A percentile compares a stretch with the other conserved stretches of the same genome.
Evolutionary conservation across 371 early-diverging fungal species (phyloP).

Genomic region (Neoconidiobolus thromboides): DNA sequence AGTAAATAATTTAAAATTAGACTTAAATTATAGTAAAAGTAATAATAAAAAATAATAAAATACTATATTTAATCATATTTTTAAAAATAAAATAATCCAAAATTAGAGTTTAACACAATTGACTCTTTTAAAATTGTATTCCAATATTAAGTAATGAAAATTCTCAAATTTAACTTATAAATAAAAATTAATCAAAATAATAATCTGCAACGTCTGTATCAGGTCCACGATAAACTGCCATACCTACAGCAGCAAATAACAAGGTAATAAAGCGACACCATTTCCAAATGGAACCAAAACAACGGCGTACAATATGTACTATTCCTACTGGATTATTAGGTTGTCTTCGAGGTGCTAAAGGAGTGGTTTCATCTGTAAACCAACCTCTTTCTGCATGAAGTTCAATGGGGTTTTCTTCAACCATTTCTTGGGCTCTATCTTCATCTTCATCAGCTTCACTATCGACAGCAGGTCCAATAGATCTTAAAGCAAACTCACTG

Average conservation of each 20-base stretch:
- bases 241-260: not conserved
- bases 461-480: too few relatives aligned
- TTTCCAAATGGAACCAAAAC: not conserved
- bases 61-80: too few relatives aligned
- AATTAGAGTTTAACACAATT: too few relatives aligned
- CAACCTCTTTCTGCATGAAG: too few relatives aligned
- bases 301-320: not conserved
- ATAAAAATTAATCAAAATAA: not conserved
- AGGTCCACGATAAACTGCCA: constrained; percentile 3
- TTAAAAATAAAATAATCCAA: too few relatives aligned
- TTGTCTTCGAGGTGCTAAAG: not conserved
- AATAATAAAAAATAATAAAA: too few relatives aligned
- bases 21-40: too few relatives aligned
- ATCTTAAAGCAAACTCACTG: not conserved
- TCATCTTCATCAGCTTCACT: not conserved
- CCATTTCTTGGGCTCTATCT: not conserved
- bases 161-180: too few relatives aligned
- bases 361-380: not conserved
- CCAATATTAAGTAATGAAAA: too few relatives aligned
- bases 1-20: too few relatives aligned
- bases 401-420: not conserved
- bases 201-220: constrained; percentile 4
- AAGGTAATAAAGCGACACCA: constrained; percentile 3
- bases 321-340: not conserved
- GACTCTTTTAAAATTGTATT: too few relatives aligned